A percentile compares a stretch with the other conserved stretches of the same genome.
Conservation (phyloP, 1,284 basidiomycete species). For the Sanghuangporus baumii region DNA sequence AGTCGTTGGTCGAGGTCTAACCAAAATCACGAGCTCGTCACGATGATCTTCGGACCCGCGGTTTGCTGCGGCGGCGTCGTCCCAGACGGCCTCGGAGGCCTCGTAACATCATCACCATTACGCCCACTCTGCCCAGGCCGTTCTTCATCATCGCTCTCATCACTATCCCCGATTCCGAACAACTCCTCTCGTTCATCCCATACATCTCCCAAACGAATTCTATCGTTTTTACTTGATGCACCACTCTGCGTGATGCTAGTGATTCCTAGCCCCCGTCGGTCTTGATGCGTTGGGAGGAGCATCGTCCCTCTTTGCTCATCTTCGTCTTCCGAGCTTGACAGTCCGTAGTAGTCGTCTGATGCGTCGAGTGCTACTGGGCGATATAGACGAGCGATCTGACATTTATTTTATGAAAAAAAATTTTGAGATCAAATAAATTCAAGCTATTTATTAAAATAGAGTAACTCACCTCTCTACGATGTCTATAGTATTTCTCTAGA, state of each 20-base stretch:
- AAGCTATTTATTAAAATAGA: not conserved
- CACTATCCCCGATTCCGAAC: slow-evolving; percentile 65
- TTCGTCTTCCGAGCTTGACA: slow-evolving; percentile 51
- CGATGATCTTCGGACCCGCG: slow-evolving; percentile 16
- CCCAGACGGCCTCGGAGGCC: slow-evolving; percentile 14
- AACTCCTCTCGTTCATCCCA: slow-evolving; percentile 77
- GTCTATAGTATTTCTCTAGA: slow-evolving; percentile 68
- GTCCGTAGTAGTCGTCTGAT: slow-evolving; percentile 35
- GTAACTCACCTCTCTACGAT: slow-evolving; percentile 59
- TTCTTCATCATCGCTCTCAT: slow-evolving; percentile 37
- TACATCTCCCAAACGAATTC: slow-evolving; percentile 48
- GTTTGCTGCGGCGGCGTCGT: slow-evolving; percentile 19
- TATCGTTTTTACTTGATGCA: slow-evolving; percentile 20
- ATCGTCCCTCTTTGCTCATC: slow-evolving; percentile 42
- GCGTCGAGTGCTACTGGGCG: slow-evolving; percentile 49
- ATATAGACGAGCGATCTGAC: slow-evolving; percentile 55
- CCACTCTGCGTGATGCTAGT: not conserved
- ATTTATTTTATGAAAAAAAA: not conserved
- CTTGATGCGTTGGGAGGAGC: slow-evolving; percentile 49
- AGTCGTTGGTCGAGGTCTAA: not conserved
- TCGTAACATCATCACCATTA: not conserved
- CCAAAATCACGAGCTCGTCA: slow-evolving; percentile 27
- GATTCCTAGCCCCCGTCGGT: slow-evolving; percentile 20
- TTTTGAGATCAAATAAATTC: not conserved
- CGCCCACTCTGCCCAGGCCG: not conserved